Evolutionary conservation across 768 basidiomycete genomes (phyloP), one percentile per base, ranked within the genome.

Genomic region (Leccinum disarticulatum): DNA sequence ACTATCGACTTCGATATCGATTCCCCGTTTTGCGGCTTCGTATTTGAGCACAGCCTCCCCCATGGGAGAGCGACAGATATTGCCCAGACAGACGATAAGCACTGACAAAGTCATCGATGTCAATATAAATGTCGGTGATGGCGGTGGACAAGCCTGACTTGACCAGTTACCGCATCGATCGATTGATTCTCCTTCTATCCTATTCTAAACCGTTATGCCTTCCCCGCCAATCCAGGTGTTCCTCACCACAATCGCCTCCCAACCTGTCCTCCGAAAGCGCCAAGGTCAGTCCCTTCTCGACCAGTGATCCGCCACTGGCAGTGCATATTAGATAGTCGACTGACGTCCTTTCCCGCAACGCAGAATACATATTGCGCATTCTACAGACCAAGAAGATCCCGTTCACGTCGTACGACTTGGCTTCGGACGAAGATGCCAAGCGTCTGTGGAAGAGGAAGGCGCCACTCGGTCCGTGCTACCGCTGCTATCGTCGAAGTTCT

Each of bases 51-150:
- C 90, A 2, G 93, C 94, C 76, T 95, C 92, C 31, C 93, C 94
- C 86, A 96, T 92, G 0, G 94, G 93, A 25, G 91, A 93, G 35
- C 94, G 87, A 70, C 93, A 93, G 59, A 93, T 92, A 70, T 93
- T 93, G 13, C 90, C 90, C 58, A 92, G 74, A 64, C 91, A 93
- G 38, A 93, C 90, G 61, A 92, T 74, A 52, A 93, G 82, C 31
- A 87, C 88, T 55, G 83, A 82, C 63, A 83, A 65, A 30, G 73
- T 55, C 68, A 75, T 68, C 61, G 74, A 25, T 55, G 25, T 30
- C 31, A 60, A 31, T 9, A 53, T 38, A 22, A 10, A 19, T 28
- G 58, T 15, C 33, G 48, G 22, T 22, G 30, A 15, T 33, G 19
- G 52, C 13, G 15, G n/a, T 51, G 35, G 27, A 25, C 46, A 33